Percentiles rank a stretch among this genome's conserved stretches.
These are phyloP conservation scores for Rhodotorula kratochvilovae DNA, from an alignment of 768 basidiomycete genomes.

Conservation along the genomic window DNA sequence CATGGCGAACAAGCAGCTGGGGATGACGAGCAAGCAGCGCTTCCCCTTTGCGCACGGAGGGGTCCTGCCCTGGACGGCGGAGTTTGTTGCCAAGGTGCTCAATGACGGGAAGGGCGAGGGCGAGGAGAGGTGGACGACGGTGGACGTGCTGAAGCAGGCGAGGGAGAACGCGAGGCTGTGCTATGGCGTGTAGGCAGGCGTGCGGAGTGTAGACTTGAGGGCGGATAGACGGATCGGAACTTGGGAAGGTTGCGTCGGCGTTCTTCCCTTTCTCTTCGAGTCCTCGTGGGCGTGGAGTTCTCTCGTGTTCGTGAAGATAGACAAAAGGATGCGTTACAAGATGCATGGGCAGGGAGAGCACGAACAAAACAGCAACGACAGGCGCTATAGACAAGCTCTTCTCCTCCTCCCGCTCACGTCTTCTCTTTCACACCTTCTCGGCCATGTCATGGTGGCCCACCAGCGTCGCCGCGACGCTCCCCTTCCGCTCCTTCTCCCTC, in stretches of 20 bases:
- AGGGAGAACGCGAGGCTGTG: conserved; percentile 62
- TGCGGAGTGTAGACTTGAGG: neutral
- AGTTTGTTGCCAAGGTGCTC: conserved; percentile 60
- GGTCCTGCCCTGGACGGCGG: conserved; percentile 82
- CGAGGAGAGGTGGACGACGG: conserved; percentile 55
- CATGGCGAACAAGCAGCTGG: conserved; percentile 52
- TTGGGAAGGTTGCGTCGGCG: no score
- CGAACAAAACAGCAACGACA: no score
- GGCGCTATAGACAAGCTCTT: no score
- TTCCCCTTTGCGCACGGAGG: conserved; percentile 70
- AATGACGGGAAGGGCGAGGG: conserved; percentile 42
- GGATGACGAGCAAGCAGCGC: conserved; percentile 47
- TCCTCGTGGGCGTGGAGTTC: no score
- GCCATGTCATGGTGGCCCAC: neutral
- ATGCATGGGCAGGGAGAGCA: no score
- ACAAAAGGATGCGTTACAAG: no score
- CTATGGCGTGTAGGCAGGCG: conserved; percentile 53
- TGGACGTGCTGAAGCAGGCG: conserved; percentile 59
- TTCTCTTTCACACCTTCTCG: no score
- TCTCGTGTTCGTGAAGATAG: no score
- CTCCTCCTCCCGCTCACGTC: no score
- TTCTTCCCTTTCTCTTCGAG: no score
- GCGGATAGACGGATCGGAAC: neutral
- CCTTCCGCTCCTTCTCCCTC: neutral
- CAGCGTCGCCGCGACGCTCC: neutral